Percentiles rank a stretch among this genome's conserved stretches.
Evolutionary conservation across 768 basidiomycete genomes (phyloP).

Genomic region (Clathrus columnatus): DNA sequence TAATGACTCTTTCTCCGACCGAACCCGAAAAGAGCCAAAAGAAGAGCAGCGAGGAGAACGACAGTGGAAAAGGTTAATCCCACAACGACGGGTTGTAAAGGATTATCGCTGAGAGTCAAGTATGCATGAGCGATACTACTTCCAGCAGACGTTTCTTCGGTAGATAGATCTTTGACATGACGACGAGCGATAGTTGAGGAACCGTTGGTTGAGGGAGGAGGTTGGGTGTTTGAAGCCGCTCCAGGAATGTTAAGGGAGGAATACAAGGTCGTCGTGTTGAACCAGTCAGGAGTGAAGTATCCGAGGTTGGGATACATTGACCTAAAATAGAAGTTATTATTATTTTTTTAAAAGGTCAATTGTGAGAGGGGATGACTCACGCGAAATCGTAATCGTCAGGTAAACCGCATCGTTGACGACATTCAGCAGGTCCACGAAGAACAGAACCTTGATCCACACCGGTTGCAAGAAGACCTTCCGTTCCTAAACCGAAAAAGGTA

Average conservation of each 20-base stretch:
- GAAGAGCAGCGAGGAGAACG: neutral
- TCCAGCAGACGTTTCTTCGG: neutral
- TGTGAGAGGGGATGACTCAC: neutral
- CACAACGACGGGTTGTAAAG: neutral
- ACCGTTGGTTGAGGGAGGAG: neutral
- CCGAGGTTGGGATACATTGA: neutral
- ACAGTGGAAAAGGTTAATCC: neutral
- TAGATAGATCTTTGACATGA: neutral
- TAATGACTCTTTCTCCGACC: neutral
- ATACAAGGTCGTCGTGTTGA: neutral
- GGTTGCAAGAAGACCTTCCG: neutral
- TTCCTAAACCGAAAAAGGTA: neutral
- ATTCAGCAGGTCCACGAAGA: neutral
- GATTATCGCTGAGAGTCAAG: neutral
- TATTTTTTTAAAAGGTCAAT: neutral
- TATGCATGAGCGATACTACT: neutral
- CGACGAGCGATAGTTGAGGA: neutral
- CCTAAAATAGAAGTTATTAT: neutral
- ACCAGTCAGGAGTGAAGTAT: neutral
- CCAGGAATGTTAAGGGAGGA: neutral
- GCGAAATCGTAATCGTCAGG: neutral
- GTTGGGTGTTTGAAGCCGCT: neutral
- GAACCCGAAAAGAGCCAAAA: neutral
- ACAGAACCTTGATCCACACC: neutral
- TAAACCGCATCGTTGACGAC: neutral